Conservation (phyloP, 2,329 filamentous ascomycete genomes). For the Amauroascus niger region DNA sequence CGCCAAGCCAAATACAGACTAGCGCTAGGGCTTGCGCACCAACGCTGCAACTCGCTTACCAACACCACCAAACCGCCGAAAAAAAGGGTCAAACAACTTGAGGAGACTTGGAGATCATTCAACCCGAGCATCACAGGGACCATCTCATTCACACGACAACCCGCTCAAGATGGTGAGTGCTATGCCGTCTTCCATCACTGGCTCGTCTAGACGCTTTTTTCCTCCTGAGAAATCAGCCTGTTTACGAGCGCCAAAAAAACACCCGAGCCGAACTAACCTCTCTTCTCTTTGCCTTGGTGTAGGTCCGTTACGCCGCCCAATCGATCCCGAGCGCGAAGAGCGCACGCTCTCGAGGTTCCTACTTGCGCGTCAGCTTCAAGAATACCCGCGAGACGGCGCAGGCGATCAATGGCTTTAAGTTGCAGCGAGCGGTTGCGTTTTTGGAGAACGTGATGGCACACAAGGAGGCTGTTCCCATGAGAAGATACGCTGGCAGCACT, state of each 20-base stretch:
- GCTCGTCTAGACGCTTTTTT: not conserved
- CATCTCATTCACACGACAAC: conserved; percentile 34
- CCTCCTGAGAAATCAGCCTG: not conserved
- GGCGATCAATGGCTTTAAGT: conserved; percentile 98
- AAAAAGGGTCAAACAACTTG: conserved; percentile 12
- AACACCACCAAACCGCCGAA: not conserved
- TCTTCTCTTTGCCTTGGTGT: not conserved
- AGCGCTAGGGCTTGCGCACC: conserved; percentile 34
- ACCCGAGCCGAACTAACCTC: conserved; percentile 1
- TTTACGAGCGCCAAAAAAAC: not conserved
- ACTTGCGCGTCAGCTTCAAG: conserved; percentile 99
- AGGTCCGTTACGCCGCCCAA: conserved; percentile 95
- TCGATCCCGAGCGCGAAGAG: conserved; percentile 83
- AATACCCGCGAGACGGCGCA: conserved; percentile 99
- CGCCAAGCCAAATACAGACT: conserved; percentile 21
- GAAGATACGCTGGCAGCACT: conserved; percentile 91
- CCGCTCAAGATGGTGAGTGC: conserved; percentile 40
- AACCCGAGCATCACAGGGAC: conserved; percentile 26
- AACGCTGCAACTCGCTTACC: conserved; percentile 17
- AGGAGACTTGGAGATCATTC: conserved; percentile 30
- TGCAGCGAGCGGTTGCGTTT: conserved; percentile 89
- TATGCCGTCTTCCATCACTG: not conserved
- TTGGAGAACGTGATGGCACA: conserved; percentile 97
- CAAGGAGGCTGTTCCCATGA: conserved; percentile 96
- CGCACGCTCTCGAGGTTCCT: conserved; percentile 95